Conservation (phyloP, 2,329 filamentous ascomycete species). For the Monascus ruber region DNA sequence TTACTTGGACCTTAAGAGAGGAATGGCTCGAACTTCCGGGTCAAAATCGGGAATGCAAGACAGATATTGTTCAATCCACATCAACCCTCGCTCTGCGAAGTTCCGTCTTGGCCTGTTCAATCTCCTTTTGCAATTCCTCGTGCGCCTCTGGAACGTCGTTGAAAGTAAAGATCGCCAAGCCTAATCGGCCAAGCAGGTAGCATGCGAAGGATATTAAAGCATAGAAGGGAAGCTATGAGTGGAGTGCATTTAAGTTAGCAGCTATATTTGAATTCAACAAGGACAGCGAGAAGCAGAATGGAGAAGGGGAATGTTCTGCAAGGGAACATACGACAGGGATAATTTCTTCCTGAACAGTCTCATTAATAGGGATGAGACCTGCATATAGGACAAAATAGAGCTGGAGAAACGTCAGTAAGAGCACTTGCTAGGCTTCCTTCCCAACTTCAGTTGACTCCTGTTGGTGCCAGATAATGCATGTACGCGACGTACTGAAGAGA, state of each 20-base stretch:
- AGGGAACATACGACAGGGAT: slow-evolving; percentile 66
- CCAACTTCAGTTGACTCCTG: no score
- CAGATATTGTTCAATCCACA: slow-evolving; percentile 23
- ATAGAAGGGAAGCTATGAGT: slow-evolving; percentile 79
- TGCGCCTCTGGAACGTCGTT: slow-evolving; percentile 90
- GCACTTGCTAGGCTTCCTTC: neutral
- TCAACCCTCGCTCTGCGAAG: slow-evolving; percentile 32
- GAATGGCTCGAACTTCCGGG: no score
- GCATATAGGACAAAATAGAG: slow-evolving; percentile 82
- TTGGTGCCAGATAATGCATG: no score
- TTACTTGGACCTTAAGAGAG: no score
- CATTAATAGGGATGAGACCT: slow-evolving; percentile 68
- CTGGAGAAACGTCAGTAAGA: slow-evolving; percentile 36
- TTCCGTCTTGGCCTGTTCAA: slow-evolving; percentile 37
- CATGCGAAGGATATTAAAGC: slow-evolving; percentile 80
- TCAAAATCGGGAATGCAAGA: no score
- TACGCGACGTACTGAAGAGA: slow-evolving; percentile 61
- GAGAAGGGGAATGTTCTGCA: neutral
- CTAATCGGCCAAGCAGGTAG: slow-evolving; percentile 82
- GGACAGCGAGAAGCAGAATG: neutral
- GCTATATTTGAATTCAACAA: no score
- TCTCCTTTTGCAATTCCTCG: slow-evolving; percentile 80
- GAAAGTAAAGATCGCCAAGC: slow-evolving; percentile 88
- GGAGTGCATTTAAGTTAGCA: no score
- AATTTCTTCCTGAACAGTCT: slow-evolving; percentile 68